Conservation (phyloP, 2,329 filamentous ascomycete genomes). For the Sclerotinia glacialis region DNA sequence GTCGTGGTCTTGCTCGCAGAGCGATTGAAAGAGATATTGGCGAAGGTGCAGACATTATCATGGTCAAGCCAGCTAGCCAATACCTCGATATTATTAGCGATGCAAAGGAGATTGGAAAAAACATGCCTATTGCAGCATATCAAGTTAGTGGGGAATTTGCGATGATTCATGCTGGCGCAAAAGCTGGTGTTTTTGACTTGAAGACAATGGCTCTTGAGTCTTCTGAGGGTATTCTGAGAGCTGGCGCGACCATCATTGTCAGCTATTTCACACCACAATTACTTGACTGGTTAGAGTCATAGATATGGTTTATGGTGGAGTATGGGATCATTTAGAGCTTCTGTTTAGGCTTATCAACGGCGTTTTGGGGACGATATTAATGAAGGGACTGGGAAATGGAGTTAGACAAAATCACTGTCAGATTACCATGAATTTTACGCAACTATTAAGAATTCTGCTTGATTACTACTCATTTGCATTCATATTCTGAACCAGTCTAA, state of each 20-base stretch:
- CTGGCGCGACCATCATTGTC: slow-evolving; percentile 88
- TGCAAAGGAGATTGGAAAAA: slow-evolving; percentile 87
- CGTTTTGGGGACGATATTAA: slow-evolving; percentile 19
- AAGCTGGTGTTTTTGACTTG: slow-evolving; percentile 93
- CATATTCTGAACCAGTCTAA: background rate
- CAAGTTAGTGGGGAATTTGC: slow-evolving; percentile 96
- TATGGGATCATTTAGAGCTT: background rate
- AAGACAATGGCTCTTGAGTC: slow-evolving; percentile 94
- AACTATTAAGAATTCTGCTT: background rate
- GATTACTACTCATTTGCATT: background rate
- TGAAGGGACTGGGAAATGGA: slow-evolving; percentile 12
- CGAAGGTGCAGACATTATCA: slow-evolving; percentile 96
- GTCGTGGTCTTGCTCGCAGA: slow-evolving; percentile 83
- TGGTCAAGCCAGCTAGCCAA: slow-evolving; percentile 96
- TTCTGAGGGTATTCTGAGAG: slow-evolving; percentile 87
- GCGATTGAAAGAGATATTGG: slow-evolving; percentile 87
- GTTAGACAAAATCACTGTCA: slow-evolving; percentile 21
- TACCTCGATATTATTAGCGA: slow-evolving; percentile 98
- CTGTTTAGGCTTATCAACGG: background rate
- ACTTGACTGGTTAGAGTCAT: slow-evolving; percentile 62
- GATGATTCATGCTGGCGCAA: slow-evolving; percentile 95
- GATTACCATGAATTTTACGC: slow-evolving; percentile 14
- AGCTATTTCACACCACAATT: slow-evolving; percentile 91
- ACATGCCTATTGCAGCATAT: slow-evolving; percentile 91
- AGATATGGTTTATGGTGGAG: slow-evolving; percentile 22